Percentiles rank a stretch among this genome's conserved stretches.
phyloP scores from a whole-genome alignment of 805 yeast genomes.

The Metschnikowia corniflorae region DNA sequence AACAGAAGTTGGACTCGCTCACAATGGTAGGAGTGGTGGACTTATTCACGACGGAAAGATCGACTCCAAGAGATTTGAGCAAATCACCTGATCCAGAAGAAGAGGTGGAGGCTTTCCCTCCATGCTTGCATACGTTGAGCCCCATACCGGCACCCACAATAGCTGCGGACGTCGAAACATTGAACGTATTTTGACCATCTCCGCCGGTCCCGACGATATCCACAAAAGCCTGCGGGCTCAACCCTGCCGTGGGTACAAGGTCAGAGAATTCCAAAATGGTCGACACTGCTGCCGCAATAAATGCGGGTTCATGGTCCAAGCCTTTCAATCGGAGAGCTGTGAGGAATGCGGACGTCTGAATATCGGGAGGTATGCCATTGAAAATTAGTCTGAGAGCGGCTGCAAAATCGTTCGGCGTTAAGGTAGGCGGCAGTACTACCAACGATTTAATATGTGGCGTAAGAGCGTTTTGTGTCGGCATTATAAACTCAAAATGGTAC shows the following conservation, averaged over 20 bases:
- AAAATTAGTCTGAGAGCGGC: conserved; percentile 61
- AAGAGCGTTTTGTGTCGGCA: conserved; percentile 26
- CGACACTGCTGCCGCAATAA: conserved; percentile 80
- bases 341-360: conserved; percentile 75
- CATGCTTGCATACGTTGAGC: conserved; percentile 84
- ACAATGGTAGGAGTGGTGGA: conserved; percentile 58
- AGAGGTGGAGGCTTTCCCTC: conserved; percentile 95
- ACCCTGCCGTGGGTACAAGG: conserved; percentile 42
- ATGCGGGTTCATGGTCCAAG: conserved; percentile 76
- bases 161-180: conserved; percentile 92
- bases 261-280: conserved; percentile 67
- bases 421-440: conserved; percentile 53
- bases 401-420: conserved; percentile 63
- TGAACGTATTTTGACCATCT: conserved; percentile 95
- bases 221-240: conserved; percentile 52
- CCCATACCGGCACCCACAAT: conserved; percentile 91
- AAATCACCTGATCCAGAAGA: conserved; percentile 93
- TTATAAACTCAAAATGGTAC: too few species aligned
- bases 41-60: conserved; percentile 63
- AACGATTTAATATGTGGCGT: conserved; percentile 66
- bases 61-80: conserved; percentile 77
- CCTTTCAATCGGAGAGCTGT: conserved; percentile 71
- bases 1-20: conserved; percentile 52
- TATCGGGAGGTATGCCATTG: conserved; percentile 56
- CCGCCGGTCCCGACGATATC: conserved; percentile 99